These are phyloP conservation scores for Phytophthora syringae DNA, from an alignment of 352 stramenopile species.

Conservation along the genomic window DNA sequence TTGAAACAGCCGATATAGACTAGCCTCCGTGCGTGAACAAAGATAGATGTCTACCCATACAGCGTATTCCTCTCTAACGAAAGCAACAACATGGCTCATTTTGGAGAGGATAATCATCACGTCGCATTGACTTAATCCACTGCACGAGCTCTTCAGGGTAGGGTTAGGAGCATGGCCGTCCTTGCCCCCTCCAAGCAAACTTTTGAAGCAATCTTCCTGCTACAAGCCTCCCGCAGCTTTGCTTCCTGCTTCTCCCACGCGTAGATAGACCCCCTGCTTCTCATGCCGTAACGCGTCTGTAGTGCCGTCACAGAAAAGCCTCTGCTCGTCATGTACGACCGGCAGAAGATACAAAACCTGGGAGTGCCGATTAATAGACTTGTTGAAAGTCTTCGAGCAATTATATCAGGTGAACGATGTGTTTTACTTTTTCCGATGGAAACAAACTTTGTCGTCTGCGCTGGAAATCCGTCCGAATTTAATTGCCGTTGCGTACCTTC, in stretches of 20 bases:
- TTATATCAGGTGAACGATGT: no score
- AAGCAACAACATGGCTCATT: conserved; percentile 13
- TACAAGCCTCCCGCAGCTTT: background rate
- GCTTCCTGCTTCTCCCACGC: conserved; percentile 4
- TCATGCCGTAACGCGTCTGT: background rate
- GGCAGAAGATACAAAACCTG: no score
- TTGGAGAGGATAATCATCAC: conserved; percentile 26
- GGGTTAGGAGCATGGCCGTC: conserved; percentile 10
- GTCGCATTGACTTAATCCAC: conserved; percentile 32
- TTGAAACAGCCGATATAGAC: no score
- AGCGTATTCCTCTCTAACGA: no score
- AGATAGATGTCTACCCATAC: no score
- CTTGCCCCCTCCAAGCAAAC: conserved; percentile 2
- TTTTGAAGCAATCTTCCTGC: background rate
- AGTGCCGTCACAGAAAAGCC: background rate
- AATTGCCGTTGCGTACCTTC: no score
- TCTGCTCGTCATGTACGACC: background rate
- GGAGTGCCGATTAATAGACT: background rate
- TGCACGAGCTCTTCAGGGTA: conserved; percentile 24
- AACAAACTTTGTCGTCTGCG: no score
- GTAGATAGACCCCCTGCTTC: conserved; percentile 6
- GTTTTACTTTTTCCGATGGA: no score
- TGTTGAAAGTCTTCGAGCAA: background rate
- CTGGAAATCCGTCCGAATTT: no score
- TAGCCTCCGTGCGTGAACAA: no score